Percentiles rank a stretch among this genome's conserved stretches.
Evolutionary conservation across 179 eudicot genomes (phyloP).

Genomic region (Heliamphora pulchella): DNA sequence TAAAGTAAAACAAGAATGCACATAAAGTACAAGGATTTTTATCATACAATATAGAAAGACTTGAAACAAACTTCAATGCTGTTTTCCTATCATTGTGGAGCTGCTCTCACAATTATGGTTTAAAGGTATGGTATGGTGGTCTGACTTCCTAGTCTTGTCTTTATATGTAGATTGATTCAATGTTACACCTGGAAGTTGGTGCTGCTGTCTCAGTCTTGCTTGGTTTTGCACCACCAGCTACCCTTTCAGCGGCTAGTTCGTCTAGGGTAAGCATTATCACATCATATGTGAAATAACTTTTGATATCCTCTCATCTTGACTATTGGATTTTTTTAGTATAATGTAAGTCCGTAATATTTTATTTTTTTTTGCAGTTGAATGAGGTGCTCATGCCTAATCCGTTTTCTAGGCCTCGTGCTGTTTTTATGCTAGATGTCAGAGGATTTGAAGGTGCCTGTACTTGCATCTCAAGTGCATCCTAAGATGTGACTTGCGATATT

Average conservation of each 20-base stretch:
- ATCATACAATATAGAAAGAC: background rate
- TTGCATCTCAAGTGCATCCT: constrained; percentile 9
- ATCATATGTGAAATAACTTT: constrained; percentile 1
- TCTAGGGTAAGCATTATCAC: constrained; percentile 40
- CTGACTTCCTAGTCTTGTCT: constrained; percentile 12
- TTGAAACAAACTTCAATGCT: background rate
- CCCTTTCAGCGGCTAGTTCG: constrained; percentile 63
- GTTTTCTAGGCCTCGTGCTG: constrained; percentile 80
- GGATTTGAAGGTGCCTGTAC: constrained; percentile 57
- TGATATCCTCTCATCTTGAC: constrained; percentile 5
- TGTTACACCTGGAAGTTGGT: constrained; percentile 64
- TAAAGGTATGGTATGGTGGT: constrained; percentile 1
- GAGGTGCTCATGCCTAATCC: constrained; percentile 81
- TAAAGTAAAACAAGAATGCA: background rate
- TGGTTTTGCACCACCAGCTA: constrained; percentile 72
- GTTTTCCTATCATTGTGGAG: constrained; percentile 1
- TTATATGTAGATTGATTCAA: constrained; percentile 39
- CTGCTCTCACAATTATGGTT: background rate
- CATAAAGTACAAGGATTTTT: background rate
- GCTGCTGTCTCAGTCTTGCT: constrained; percentile 82
- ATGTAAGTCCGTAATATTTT: background rate
- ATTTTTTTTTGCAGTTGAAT: constrained; percentile 52
- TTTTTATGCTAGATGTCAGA: constrained; percentile 57
- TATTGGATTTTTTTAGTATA: background rate
- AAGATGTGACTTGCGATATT: constrained; percentile 3